Evolutionary conservation across 257 asterid species (phyloP), one percentile per base, ranked within the genome.

Genomic region (Solanum tarijense): DNA sequence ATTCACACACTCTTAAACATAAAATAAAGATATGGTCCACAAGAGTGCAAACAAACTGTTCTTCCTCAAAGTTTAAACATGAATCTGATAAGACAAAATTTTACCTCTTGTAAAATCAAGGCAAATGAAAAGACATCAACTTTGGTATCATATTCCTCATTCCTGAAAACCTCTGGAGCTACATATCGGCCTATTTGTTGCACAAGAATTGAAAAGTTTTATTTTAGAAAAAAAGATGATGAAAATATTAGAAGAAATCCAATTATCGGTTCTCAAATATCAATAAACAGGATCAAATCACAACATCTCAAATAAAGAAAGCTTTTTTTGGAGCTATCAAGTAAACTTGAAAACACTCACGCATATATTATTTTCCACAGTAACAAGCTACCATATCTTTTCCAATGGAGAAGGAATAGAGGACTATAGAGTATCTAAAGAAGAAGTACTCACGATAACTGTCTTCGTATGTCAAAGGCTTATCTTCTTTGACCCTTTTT

Each of bases 101-200:
- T 87, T 90, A 95, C 98, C 99, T 97, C 98, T 91, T 97, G 99
- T 88, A 97, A 90, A 85, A 97, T 96, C 84, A 96, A 90, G 46
- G 96, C 99, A 92, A 96, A 97, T 71, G 99, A 97, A 94, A 96
- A 97, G 81, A 97, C 98, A 84, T 97, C 99, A 86, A 95, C 99
- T 93, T 96, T 96, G 12, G 99, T 96, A 89, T 95, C 99, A 81
- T 97, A 97, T 89, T 92, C 99, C 90, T 97, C 96, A 52, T 95
- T 91, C 90, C 88, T 93, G 93, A 91, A 94, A 85, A 95, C 95
- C 92, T 97, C 99, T 1, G 99, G 98, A 91, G 99, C 99, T 89
- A 94, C 89, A 89, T 97, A 97, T 79, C 98, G 96, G 90, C 99
- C 99, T 97, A 93, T 62, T 41, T 84, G 78, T 69, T 52, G 87